A percentile compares a stretch with the other conserved stretches of the same genome.
phyloP scores from a whole-genome alignment of 1,284 basidiomycete species.

The Sphaerobolus stellatus region DNA sequence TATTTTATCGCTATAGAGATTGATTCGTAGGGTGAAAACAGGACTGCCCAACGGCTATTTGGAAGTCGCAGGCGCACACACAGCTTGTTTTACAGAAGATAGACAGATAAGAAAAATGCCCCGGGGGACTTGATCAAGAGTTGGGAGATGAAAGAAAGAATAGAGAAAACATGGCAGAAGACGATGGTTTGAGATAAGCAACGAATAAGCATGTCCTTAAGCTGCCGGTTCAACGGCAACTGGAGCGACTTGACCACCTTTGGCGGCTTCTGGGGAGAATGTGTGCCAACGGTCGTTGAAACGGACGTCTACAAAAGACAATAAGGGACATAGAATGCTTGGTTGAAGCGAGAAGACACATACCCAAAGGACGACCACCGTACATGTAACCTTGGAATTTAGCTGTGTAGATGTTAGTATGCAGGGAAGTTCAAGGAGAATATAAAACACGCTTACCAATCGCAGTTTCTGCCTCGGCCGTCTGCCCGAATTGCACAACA shows the following conservation, averaged over 20 bases:
- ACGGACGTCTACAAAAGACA: constrained; percentile 63
- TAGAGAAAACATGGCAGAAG: no score
- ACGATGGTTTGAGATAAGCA: background rate
- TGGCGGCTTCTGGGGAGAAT: constrained; percentile 80
- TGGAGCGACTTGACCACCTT: constrained; percentile 70
- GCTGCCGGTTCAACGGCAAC: constrained; percentile 46
- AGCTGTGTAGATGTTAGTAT: constrained; percentile 40
- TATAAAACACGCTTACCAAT: constrained; percentile 55
- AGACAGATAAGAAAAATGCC: no score
- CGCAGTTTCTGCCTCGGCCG: constrained; percentile 88
- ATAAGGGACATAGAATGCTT: constrained; percentile 1
- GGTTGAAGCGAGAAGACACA: constrained; percentile 25
- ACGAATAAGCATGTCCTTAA: background rate
- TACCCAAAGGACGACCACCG: constrained; percentile 83
- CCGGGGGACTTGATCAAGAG: no score
- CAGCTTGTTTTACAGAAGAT: no score
- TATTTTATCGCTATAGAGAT: no score
- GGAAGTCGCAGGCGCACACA: no score
- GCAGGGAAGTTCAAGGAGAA: background rate
- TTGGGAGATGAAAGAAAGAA: no score
- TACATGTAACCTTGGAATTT: constrained; percentile 93
- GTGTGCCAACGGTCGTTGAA: constrained; percentile 94
- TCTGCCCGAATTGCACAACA: constrained; percentile 91
- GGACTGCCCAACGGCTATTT: no score
- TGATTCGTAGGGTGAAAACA: no score